Evolutionary conservation across 2,329 filamentous ascomycete species (phyloP).

Genomic region (Talaromyces sp.): DNA sequence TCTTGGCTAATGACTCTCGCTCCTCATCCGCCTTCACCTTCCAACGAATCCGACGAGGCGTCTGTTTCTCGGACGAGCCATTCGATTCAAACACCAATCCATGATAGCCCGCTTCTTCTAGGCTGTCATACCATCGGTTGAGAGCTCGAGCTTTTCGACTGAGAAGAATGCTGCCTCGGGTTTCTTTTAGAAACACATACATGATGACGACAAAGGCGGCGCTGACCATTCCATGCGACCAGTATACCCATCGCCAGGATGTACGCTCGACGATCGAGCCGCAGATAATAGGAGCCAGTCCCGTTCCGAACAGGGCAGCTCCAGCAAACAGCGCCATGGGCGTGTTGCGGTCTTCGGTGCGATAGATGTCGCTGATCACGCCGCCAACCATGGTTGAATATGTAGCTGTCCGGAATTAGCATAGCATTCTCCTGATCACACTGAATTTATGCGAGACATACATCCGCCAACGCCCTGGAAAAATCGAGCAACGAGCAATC

Average conservation of each 20-base stretch:
- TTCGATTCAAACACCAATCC: slow-evolving; percentile 45
- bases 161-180: slow-evolving; percentile 71
- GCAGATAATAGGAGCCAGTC: slow-evolving; percentile 20
- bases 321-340: slow-evolving; percentile 89
- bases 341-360: slow-evolving; percentile 70
- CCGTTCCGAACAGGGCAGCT: slow-evolving; percentile 60
- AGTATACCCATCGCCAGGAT: slow-evolving; percentile 24
- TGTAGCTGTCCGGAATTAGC: slow-evolving; percentile 32
- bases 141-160: slow-evolving; percentile 66
- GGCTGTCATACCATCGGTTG: slow-evolving; percentile 71
- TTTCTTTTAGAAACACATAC: slow-evolving; percentile 70
- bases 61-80: slow-evolving; percentile 21
- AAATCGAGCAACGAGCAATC: slow-evolving; percentile 71
- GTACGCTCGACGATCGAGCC: slow-evolving; percentile 18
- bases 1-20: slow-evolving; percentile 58
- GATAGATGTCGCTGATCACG: slow-evolving; percentile 80
- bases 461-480: slow-evolving; percentile 71
- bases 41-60: slow-evolving; percentile 62
- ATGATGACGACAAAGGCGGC: slow-evolving; percentile 59
- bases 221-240: slow-evolving; percentile 65
- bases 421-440: not conserved
- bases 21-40: slow-evolving; percentile 73
- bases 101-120: slow-evolving; percentile 60
- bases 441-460: slow-evolving; percentile 31
- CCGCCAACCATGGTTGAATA: slow-evolving; percentile 92